Percentiles rank a stretch among this genome's conserved stretches.
phyloP scores from a whole-genome alignment of 164 flowering plant species.

The Brasenia schreberi region DNA sequence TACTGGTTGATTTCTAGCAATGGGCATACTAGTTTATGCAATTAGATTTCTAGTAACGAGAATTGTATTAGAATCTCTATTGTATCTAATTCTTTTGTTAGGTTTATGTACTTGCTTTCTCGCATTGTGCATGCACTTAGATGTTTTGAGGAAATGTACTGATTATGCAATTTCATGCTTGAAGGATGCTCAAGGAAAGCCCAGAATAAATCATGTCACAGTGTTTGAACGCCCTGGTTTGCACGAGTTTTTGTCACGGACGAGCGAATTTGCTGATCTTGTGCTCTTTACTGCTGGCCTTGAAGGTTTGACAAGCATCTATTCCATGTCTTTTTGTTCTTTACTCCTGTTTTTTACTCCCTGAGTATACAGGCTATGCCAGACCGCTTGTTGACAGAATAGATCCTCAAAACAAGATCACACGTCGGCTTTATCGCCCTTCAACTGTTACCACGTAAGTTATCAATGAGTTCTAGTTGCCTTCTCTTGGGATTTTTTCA shows the following conservation, averaged over 20 bases:
- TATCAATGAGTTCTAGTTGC: background rate
- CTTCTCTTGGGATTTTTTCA: background rate
- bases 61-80: no score
- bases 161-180: slow-evolving; percentile 4
- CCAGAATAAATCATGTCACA: slow-evolving; percentile 81
- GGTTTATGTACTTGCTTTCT: no score
- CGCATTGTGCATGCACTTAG: background rate
- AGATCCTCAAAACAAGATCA: slow-evolving; percentile 43
- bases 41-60: no score
- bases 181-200: slow-evolving; percentile 82
- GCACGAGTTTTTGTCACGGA: slow-evolving; percentile 57
- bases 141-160: background rate
- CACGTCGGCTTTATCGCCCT: slow-evolving; percentile 78
- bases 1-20: no score
- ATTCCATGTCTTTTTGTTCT: background rate
- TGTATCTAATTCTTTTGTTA: no score
- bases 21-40: no score
- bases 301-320: slow-evolving; percentile 54
- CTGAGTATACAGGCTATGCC: slow-evolving; percentile 57
- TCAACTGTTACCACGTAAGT: slow-evolving; percentile 85
- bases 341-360: slow-evolving; percentile 2
- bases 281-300: slow-evolving; percentile 97
- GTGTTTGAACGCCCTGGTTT: slow-evolving; percentile 98
- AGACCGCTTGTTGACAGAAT: slow-evolving; percentile 85
- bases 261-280: slow-evolving; percentile 74